Base-by-base conservation (phyloP, 2,329 filamentous ascomycete genomes). In the Beauveria varroae region DNA sequence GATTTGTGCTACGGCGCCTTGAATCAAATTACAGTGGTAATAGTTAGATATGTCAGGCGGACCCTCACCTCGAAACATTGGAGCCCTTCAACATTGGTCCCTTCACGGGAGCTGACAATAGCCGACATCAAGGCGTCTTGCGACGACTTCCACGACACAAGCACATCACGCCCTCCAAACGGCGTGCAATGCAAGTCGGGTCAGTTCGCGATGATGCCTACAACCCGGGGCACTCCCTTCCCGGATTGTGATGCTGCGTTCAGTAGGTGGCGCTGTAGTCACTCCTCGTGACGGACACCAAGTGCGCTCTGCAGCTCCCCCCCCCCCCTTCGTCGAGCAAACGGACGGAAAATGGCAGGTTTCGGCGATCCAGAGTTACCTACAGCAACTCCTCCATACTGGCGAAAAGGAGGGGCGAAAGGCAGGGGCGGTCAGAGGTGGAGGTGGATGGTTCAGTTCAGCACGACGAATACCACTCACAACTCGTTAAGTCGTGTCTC, bases 251-350 rank as follows among this genome's bases (percentile, higher is more conserved):
- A 54, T 26, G 37, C 37, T 22, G 43, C 18, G 34, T 56, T 47
- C 34, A 22, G 52, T 28, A 34, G 41, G 54, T 57, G 54, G 54
- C 54, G 54, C 28, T 34, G 43, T 57, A 20, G 26, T 47, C 43
- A 10, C 26, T 57, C 54, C 54, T 57, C 54, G 43, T 57, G 54
- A 57, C 54, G 20, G 54, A 57, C 43, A n/a, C 28, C 37, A 47
- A 14, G 54, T 57, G 43, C 54, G 54, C 43, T 34, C 43, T 57
- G 54, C 28, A 57, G 43, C 41, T 26, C n/a, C n/a, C 40, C n/a
- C n/a, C n/a, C n/a, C n/a, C n/a, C n/a, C n/a, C n/a, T n/a, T n/a
- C 12, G 41, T 49, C 34, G 34, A 37, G 34, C 43, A 43, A 34
- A 22, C 54, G 16, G 20, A 49, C 43, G 5, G n/a, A 52, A 16